Evolutionary conservation across 1,139 yeast species (phyloP).

Genomic region (Debaryomyces sp.): DNA sequence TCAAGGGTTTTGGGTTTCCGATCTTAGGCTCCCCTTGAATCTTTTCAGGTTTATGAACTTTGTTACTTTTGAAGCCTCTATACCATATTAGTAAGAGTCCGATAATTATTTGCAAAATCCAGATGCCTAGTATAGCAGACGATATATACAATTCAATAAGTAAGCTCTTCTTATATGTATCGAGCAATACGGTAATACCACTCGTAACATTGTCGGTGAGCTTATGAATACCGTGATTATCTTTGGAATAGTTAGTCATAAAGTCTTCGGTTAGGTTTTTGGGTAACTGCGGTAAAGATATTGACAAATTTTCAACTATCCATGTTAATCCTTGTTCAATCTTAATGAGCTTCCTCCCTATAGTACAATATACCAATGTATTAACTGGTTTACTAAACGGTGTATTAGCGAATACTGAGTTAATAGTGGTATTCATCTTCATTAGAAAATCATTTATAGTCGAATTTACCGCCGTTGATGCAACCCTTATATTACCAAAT

Average conservation of each 20-base stretch:
- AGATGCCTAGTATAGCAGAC: conserved; percentile 43
- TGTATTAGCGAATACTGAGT: conserved; percentile 63
- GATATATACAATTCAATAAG: conserved; percentile 50
- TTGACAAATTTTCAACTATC: conserved; percentile 66
- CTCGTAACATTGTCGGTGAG: conserved; percentile 1
- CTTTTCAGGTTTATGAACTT: conserved; percentile 10
- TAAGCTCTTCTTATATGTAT: conserved; percentile 36
- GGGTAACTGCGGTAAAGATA: conserved; percentile 53
- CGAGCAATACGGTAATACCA: conserved; percentile 20
- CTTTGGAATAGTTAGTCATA: conserved; percentile 1
- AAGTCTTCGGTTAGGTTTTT: conserved; percentile 8
- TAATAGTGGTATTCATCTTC: conserved; percentile 31
- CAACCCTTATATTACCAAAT: conserved; percentile 64
- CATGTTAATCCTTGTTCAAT: conserved; percentile 77
- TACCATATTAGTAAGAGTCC: conserved; percentile 30
- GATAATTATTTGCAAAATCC: conserved; percentile 49
- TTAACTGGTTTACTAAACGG: conserved; percentile 64
- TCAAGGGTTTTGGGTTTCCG: conserved; percentile 35
- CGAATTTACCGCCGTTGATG: conserved; percentile 48
- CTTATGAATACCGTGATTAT: not conserved
- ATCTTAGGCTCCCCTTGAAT: conserved; percentile 11
- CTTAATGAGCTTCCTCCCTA: conserved; percentile 69
- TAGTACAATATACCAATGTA: conserved; percentile 73
- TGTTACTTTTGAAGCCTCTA: not conserved
- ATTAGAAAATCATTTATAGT: conserved; percentile 48